Base-by-base conservation (phyloP, 352 stramenopile species). In the Elongisporangium prolatum region DNA sequence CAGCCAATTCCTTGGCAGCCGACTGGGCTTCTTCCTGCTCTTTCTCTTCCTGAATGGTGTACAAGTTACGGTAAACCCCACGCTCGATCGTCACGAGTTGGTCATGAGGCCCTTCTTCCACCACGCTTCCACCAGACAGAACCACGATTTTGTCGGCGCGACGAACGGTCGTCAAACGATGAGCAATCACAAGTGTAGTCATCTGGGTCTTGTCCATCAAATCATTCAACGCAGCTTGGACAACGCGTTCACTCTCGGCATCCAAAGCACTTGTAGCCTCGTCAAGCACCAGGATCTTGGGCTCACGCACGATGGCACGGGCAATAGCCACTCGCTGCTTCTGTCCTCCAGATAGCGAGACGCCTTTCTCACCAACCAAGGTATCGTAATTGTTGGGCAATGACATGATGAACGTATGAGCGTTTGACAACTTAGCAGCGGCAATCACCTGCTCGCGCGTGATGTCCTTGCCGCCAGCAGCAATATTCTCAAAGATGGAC, bases 181-280 rank as follows among this genome's bases (percentile, higher is more conserved):
- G 94, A 0, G 96, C 96, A 60, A 98, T 97, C 51, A 98, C 88
- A 20, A 98, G 67, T 17, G 85, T 97, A 4, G 93, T 98, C 24
- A 80, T 84, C 14, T 73, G 70, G 0, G 68, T 82, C 63, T 69
- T 71, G 57, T 54, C 66, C 64, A 69, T 71, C 37, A 72, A 68
- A 55, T 55, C 65, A 52, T 93, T 77, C 10, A 96, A 72, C 18
- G 86, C 82, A 0, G 65, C 61, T 52, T 96, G 89, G 4, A 97
- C 88, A 13, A 91, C 66, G 8, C 69, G 58, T 64, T 97, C 89
- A 64, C 74, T 89, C 54, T 90, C 74, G 9, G 67, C 65, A 63
- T 96, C 82, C 38, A 96, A 52, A 56, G 72, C 77, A 67, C 57
- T 78, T 59, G 88, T 97, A 13, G 88, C 89, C 57, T 97, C 88